Base-by-base conservation (phyloP, 106 monocot genomes). In the Acorus calamus region DNA sequence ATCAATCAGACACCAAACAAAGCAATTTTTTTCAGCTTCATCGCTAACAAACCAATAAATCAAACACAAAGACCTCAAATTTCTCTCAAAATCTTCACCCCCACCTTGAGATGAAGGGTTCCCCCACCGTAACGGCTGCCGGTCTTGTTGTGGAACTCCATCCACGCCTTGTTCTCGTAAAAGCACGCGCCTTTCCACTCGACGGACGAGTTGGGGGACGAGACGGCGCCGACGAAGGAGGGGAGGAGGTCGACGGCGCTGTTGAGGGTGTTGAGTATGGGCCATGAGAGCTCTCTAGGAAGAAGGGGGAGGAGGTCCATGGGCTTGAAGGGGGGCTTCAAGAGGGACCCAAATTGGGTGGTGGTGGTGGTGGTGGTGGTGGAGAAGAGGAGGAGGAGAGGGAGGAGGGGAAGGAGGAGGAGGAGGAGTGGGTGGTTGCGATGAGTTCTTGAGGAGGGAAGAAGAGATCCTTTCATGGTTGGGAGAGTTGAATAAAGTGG, bases 151-250 rank as follows among this genome's bases (percentile, higher is more conserved):
- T 84, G 81, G 57, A 84, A 79, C 64, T 75, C 88, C 73, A 84
- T 67, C 84, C 84, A 84, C 2, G 88, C 84, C 5, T 50, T 46
- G 66, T 72, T 88, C 62, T 84, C 44, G 54, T 81, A 79, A 53
- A 88, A 88, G 73, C 84, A 88, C 8, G 88, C 81, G 50, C 88
- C 88, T 53, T 84, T 84, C 88, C 84, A 88, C 49, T 71, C 44
- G 49, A 88, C 57, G 46, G 7, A 4, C 8, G 53, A 45, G 13
- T 67, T 47, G 42, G 62, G 43, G 47, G 64, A 54, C 13, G 70
- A 51, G 53, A 65, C 71, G 14, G 78, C 68, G 13, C 83, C 83
- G 59, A 81, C 68, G 70, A 76, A 81, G 64, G 72, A 13, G 4
- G 80, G 72, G 44, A 81, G 70, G 42, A 81, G 67, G 59, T 81